Percentiles rank a stretch among this genome's conserved stretches.
These are phyloP conservation scores for Verticillium klebahnii DNA, from an alignment of 2,329 filamentous ascomycete species.

Conservation along the genomic window DNA sequence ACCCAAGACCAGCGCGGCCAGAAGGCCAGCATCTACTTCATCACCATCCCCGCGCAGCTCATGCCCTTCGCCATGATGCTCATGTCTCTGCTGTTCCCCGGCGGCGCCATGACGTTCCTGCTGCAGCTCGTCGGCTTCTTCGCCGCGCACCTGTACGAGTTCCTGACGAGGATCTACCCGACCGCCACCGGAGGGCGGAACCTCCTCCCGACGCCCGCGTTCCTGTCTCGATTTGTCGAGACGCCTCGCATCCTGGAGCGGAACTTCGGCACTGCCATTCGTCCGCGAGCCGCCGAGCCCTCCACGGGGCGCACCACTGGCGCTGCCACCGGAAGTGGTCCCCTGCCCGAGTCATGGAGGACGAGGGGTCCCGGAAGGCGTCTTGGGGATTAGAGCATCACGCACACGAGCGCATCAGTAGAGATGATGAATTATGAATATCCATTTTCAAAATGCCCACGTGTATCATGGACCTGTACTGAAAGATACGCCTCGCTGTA, in stretches of 20 bases:
- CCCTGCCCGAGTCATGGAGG: conserved; percentile 60
- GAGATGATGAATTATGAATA: conserved; percentile 8
- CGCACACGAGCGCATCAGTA: too few relatives aligned
- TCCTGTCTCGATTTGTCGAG: conserved; percentile 64
- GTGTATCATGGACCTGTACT: too few relatives aligned
- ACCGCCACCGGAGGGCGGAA: conserved; percentile 81
- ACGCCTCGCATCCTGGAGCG: conserved; percentile 43
- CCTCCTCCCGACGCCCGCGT: conserved; percentile 66
- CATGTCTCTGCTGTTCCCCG: conserved; percentile 63
- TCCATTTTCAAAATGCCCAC: too few relatives aligned
- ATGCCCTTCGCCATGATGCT: conserved; percentile 77
- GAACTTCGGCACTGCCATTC: conserved; percentile 59
- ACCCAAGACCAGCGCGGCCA: conserved; percentile 78
- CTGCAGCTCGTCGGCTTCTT: conserved; percentile 73
- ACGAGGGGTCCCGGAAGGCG: conserved; percentile 58
- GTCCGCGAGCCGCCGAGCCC: conserved; percentile 23
- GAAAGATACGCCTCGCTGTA: too few relatives aligned
- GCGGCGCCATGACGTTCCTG: conserved; percentile 51
- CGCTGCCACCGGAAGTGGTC: conserved; percentile 36
- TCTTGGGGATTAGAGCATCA: too few relatives aligned
- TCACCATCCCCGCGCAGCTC: conserved; percentile 77
- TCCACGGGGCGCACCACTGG: conserved; percentile 36
- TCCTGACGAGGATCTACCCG: conserved; percentile 82
- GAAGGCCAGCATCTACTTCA: conserved; percentile 73
- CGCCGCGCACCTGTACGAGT: conserved; percentile 87